Percentiles rank a stretch among this genome's conserved stretches.
Conservation (phyloP, 176 grass and related monocot genomes). For the Areca catechu region DNA sequence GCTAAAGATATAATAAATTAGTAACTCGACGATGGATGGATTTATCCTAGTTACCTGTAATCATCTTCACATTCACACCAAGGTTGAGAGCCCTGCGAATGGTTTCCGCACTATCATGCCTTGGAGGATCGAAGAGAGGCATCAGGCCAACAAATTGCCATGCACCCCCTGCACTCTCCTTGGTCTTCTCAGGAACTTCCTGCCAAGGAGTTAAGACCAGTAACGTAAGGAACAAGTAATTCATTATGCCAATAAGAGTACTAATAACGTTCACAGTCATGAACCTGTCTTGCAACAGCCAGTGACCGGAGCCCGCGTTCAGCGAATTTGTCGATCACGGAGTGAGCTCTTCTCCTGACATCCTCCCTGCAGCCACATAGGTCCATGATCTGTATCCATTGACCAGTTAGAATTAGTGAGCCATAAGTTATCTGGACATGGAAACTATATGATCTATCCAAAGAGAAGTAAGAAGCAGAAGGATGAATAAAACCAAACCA, state of each 20-base stretch:
- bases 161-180: conserved; percentile 64
- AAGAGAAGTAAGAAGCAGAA: no score
- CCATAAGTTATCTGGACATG: no score
- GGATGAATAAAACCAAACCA: no score
- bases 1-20: neutral
- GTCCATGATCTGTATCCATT: conserved; percentile 55
- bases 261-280: neutral
- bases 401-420: neutral
- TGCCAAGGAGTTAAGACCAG: conserved; percentile 22
- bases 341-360: conserved; percentile 51
- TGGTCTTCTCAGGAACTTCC: conserved; percentile 88
- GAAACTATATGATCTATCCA: no score
- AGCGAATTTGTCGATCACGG: conserved; percentile 86
- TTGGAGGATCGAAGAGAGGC: conserved; percentile 90
- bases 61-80: conserved; percentile 99
- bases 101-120: conserved; percentile 98
- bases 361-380: conserved; percentile 90
- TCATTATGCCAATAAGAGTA: no score
- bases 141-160: conserved; percentile 95
- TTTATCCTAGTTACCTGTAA: conserved; percentile 48
- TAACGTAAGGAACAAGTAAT: neutral
- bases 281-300: conserved; percentile 85
- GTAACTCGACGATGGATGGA: neutral
- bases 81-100: conserved; percentile 91
- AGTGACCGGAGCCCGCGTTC: conserved; percentile 95